Evolutionary conservation across 2,329 filamentous ascomycete species (phyloP).

Genomic region (Fusarium buxicola): DNA sequence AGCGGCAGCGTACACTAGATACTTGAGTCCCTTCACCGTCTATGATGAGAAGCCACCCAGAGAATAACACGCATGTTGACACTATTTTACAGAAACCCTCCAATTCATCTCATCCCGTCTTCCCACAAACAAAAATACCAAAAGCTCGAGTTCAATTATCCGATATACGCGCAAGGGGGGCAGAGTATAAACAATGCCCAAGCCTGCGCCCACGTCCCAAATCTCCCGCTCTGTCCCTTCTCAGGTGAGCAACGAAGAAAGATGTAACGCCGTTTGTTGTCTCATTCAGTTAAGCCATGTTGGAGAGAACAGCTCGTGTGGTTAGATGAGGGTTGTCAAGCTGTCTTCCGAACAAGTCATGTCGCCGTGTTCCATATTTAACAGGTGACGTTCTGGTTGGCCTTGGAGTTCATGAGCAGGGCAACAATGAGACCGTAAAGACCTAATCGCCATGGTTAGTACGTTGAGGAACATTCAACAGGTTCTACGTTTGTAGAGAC

Average conservation of each 20-base stretch:
- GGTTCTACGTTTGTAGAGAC: slow-evolving; percentile 49
- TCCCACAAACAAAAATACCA: slow-evolving; percentile 37
- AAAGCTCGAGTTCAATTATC: slow-evolving; percentile 39
- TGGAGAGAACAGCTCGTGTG: slow-evolving; percentile 41
- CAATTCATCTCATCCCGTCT: slow-evolving; percentile 38
- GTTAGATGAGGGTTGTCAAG: slow-evolving; percentile 53
- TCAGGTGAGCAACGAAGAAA: slow-evolving; percentile 33
- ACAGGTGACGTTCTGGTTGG: slow-evolving; percentile 71
- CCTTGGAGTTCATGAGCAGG: slow-evolving; percentile 99
- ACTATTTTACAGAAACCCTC: slow-evolving; percentile 63
- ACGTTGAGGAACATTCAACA: neutral
- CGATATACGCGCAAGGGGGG: slow-evolving; percentile 40
- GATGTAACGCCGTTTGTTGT: slow-evolving; percentile 40
- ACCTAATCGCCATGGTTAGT: slow-evolving; percentile 66
- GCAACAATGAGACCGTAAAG: slow-evolving; percentile 99
- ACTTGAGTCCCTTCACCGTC: slow-evolving; percentile 56
- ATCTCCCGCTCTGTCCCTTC: slow-evolving; percentile 32
- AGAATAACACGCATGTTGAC: slow-evolving; percentile 57
- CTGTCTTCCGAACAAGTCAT: slow-evolving; percentile 40
- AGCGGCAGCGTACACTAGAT: slow-evolving; percentile 57
- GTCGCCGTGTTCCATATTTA: slow-evolving; percentile 26
- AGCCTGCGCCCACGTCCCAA: slow-evolving; percentile 40
- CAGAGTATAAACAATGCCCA: slow-evolving; percentile 36
- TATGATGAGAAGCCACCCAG: slow-evolving; percentile 60
- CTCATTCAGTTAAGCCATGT: slow-evolving; percentile 40